Evolutionary conservation across 805 yeast genomes (phyloP).

Genomic region (Hyphopichia homilentoma): DNA sequence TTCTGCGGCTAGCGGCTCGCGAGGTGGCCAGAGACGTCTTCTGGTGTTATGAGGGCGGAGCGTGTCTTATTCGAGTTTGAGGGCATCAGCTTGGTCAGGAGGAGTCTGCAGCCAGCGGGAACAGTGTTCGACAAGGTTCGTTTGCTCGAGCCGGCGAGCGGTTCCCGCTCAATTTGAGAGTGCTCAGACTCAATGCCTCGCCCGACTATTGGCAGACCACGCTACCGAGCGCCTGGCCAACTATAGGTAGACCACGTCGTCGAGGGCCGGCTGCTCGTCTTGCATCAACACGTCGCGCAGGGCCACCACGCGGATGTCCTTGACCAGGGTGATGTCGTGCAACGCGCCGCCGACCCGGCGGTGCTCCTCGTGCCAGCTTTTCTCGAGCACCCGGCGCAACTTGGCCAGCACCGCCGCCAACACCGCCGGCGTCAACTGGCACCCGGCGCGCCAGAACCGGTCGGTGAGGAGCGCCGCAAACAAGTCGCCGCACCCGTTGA

Average conservation of each 20-base stretch:
- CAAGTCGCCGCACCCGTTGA: conserved; percentile 75
- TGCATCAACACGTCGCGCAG: conserved; percentile 27
- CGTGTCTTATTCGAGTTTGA: no score
- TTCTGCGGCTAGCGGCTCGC: no score
- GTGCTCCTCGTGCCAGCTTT: conserved; percentile 23
- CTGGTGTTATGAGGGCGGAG: no score
- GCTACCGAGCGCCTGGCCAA: no score
- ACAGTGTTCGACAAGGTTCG: no score
- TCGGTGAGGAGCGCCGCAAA: conserved; percentile 62
- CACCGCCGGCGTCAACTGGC: conserved; percentile 19
- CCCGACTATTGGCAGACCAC: no score
- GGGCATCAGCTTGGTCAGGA: no score
- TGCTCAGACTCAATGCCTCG: no score
- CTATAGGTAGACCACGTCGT: neutral
- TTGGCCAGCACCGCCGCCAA: conserved; percentile 23
- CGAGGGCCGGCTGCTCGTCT: conserved; percentile 6
- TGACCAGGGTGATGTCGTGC: conserved; percentile 19
- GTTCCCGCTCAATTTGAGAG: no score
- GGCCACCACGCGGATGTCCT: conserved; percentile 33
- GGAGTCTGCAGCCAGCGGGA: no score
- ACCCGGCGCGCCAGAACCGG: conserved; percentile 28
- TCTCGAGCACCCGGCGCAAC: conserved; percentile 24
- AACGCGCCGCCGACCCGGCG: conserved; percentile 1
- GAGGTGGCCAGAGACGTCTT: no score
- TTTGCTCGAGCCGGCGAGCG: no score